Percentiles rank a stretch among this genome's conserved stretches.
phyloP scores from a whole-genome alignment of 2,329 filamentous ascomycete genomes.

The Aspergillus aculeatus region DNA sequence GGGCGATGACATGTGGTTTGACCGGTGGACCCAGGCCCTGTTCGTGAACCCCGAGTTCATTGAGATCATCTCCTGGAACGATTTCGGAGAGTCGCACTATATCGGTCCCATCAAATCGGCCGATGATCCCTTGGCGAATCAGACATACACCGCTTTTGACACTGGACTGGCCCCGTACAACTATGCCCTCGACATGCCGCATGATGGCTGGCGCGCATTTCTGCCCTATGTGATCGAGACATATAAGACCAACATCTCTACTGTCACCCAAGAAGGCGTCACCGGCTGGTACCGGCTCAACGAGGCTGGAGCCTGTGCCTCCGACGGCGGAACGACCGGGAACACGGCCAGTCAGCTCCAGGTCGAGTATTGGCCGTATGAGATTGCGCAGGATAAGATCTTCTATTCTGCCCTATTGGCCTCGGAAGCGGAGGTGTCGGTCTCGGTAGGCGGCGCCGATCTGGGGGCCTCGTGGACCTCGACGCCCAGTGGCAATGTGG shows the following conservation, averaged over 20 bases:
- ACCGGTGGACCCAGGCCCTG: conserved; percentile 45
- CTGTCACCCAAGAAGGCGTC: not conserved
- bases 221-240: not conserved
- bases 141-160: not conserved
- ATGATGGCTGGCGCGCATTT: not conserved
- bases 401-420: conserved; percentile 34
- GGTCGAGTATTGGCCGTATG: conserved; percentile 18
- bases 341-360: conserved; percentile 15
- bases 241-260: not conserved
- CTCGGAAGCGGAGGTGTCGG: conserved; percentile 25
- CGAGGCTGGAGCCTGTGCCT: not conserved
- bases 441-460: conserved; percentile 28
- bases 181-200: not conserved
- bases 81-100: conserved; percentile 59
- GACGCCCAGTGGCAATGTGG: conserved; percentile 27
- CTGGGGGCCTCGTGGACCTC: conserved; percentile 21
- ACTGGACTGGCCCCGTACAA: not conserved
- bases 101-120: conserved; percentile 40
- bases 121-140: not conserved
- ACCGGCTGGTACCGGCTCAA: not conserved
- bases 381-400: conserved; percentile 14
- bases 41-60: conserved; percentile 49
- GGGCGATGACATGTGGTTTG: conserved; percentile 46
- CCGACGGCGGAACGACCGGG: not conserved
- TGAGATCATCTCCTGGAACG: conserved; percentile 50